Evolutionary conservation across 768 basidiomycete genomes (phyloP).

Genomic region (Sistotremastrum niveocremeum): DNA sequence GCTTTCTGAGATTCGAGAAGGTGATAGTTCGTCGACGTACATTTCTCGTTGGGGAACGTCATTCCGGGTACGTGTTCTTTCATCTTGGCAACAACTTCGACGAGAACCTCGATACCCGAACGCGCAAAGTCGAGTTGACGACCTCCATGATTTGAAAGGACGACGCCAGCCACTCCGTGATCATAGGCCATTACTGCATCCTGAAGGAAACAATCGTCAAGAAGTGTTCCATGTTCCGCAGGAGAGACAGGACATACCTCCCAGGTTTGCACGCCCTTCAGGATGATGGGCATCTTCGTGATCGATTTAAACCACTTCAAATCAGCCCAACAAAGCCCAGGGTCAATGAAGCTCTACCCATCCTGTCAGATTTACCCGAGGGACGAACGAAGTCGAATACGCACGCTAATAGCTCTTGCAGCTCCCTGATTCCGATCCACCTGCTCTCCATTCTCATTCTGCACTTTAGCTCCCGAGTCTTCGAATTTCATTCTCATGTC

Average conservation of each 20-base stretch:
- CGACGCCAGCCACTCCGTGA: conserved; percentile 30
- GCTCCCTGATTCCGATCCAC: conserved; percentile 85
- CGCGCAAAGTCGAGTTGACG: conserved; percentile 70
- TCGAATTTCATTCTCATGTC: conserved; percentile 93
- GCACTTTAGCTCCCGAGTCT: conserved; percentile 47
- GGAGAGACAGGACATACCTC: conserved; percentile 20
- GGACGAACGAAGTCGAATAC: conserved; percentile 11
- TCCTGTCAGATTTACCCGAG: neutral
- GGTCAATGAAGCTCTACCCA: conserved; percentile 84
- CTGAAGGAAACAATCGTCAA: conserved; percentile 8
- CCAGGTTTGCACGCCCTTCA: conserved; percentile 55
- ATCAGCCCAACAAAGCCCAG: conserved; percentile 76
- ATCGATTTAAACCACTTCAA: conserved; percentile 51
- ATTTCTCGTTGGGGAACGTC: conserved; percentile 61
- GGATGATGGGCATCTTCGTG: conserved; percentile 50
- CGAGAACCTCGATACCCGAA: conserved; percentile 82
- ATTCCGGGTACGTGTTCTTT: conserved; percentile 45
- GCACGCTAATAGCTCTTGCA: conserved; percentile 81
- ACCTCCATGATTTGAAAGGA: conserved; percentile 48
- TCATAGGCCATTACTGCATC: conserved; percentile 43
- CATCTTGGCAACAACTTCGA: conserved; percentile 68
- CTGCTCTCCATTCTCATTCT: conserved; percentile 29
- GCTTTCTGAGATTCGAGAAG: too few relatives aligned
- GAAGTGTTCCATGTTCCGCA: too few relatives aligned
- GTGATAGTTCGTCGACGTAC: too few relatives aligned